Evolutionary conservation across 129 eudicot species (phyloP).

Genomic region (Tanacetum coccineum): DNA sequence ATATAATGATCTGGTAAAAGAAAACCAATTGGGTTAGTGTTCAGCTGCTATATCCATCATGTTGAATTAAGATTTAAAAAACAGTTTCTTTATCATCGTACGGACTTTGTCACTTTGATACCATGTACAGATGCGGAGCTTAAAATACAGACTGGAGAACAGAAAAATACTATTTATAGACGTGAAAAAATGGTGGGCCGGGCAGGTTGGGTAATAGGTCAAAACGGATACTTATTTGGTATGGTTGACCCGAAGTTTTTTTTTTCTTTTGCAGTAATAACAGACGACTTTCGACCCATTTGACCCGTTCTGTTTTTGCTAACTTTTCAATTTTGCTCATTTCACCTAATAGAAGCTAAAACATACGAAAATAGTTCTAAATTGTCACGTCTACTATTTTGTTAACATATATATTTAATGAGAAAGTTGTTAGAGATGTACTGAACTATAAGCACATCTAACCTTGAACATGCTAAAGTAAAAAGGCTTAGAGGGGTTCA

Average conservation of each 20-base stretch:
- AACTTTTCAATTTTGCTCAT: too few species aligned
- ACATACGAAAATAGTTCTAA: too few species aligned
- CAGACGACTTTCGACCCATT: too few species aligned
- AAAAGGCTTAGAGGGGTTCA: constrained; percentile 76
- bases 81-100: not conserved
- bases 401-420: too few species aligned
- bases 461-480: constrained; percentile 99
- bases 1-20: not conserved
- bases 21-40: not conserved
- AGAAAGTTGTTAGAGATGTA: not conserved
- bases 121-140: not conserved
- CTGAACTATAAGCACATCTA: constrained; percentile 9
- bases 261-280: too few species aligned
- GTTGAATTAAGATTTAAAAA: not conserved
- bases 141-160: not conserved
- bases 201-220: too few species aligned
- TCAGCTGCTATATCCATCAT: not conserved
- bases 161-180: not conserved
- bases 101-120: not conserved
- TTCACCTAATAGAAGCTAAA: too few species aligned
- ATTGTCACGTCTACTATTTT: too few species aligned
- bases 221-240: too few species aligned
- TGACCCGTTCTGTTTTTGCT: too few species aligned
- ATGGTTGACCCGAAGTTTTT: too few species aligned
- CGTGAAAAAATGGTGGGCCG: too few species aligned